phyloP scores from a whole-genome alignment of 495 filamentous ascomycete species.

The Halenospora varia region DNA sequence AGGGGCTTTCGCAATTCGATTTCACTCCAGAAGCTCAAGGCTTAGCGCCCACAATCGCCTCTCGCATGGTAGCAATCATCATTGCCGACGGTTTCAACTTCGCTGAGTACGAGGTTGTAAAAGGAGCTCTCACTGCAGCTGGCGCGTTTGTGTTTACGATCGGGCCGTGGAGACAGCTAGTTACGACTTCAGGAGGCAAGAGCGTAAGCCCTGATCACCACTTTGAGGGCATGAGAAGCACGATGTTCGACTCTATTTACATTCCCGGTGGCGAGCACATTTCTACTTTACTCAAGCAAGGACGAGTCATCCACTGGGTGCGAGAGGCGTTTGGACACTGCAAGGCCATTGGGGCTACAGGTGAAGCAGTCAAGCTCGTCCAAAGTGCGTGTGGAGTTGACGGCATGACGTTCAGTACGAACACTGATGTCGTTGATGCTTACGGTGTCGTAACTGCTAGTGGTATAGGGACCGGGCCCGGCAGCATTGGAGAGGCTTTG shows the following conservation, averaged over 20 bases:
- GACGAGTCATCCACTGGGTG: constrained; percentile 78
- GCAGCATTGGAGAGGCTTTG: constrained; percentile 50
- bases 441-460: constrained; percentile 74
- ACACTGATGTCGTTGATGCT: constrained; percentile 52
- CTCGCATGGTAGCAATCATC: constrained; percentile 72
- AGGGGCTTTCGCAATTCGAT: constrained; percentile 64
- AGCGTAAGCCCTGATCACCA: constrained; percentile 73
- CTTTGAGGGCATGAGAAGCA: constrained; percentile 76
- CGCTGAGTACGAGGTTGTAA: constrained; percentile 58
- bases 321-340: constrained; percentile 79
- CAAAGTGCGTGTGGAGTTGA: constrained; percentile 52
- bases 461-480: constrained; percentile 38
- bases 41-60: constrained; percentile 58
- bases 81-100: constrained; percentile 79
- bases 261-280: constrained; percentile 71
- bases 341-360: constrained; percentile 71
- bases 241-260: constrained; percentile 81
- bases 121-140: constrained; percentile 54
- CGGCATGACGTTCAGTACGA: constrained; percentile 42
- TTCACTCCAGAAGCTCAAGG: constrained; percentile 43
- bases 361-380: constrained; percentile 66
- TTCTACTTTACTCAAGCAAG: constrained; percentile 59
- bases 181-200: constrained; percentile 54
- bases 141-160: constrained; percentile 71
- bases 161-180: constrained; percentile 53